phyloP scores from a whole-genome alignment of 805 yeast genomes.

The Yueomyces sp. region DNA sequence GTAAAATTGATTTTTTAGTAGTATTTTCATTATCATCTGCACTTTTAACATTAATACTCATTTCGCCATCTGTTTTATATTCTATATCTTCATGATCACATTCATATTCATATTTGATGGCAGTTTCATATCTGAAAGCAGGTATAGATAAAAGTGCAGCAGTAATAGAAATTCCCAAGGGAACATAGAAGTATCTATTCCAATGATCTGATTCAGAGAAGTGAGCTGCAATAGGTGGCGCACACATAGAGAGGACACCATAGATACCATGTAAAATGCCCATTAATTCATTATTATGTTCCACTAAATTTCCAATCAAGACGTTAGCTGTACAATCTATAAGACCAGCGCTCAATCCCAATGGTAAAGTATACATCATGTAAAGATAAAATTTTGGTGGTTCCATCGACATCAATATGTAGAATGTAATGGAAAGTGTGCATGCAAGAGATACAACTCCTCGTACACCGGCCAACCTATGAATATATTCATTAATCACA shows the following conservation, averaged over 20 bases:
- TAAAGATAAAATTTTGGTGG: conserved; percentile 15
- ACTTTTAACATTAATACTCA: conserved; percentile 1
- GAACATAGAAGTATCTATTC: conserved; percentile 18
- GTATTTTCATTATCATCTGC: conserved; percentile 3
- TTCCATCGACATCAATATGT: conserved; percentile 9
- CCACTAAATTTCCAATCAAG: conserved; percentile 19
- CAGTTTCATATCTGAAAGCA: conserved; percentile 35
- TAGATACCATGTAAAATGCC: conserved; percentile 56
- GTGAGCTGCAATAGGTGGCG: conserved; percentile 50
- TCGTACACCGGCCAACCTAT: conserved; percentile 14
- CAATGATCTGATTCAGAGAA: conserved; percentile 21
- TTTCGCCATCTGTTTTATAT: neutral
- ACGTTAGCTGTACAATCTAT: conserved; percentile 24
- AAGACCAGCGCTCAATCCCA: conserved; percentile 24
- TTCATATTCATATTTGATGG: conserved; percentile 23
- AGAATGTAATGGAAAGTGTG: conserved; percentile 9
- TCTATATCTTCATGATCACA: conserved; percentile 2
- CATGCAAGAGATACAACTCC: conserved; percentile 18
- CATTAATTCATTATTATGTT: conserved; percentile 42
- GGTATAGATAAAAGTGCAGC: conserved; percentile 20
- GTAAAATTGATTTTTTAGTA: neutral
- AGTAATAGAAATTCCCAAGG: conserved; percentile 27
- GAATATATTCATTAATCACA: conserved; percentile 17
- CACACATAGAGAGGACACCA: conserved; percentile 59
- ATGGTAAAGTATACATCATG: conserved; percentile 16